phyloP scores from a whole-genome alignment of 352 stramenopile species.

The Pythium rishiriense region DNA sequence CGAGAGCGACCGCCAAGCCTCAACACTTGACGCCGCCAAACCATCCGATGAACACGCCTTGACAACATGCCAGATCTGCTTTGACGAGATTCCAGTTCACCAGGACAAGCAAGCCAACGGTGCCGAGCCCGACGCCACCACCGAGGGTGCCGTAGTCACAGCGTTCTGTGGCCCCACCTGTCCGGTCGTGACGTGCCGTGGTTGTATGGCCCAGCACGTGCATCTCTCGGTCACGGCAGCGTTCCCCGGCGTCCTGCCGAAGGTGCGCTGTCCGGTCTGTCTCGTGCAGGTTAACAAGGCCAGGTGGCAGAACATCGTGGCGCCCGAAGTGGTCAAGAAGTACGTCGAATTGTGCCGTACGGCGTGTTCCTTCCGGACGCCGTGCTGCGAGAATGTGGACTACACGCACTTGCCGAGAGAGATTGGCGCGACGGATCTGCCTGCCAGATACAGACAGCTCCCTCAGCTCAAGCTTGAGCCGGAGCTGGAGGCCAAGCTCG shows the following conservation, averaged over 20 bases:
- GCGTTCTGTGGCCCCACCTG: constrained; percentile 18
- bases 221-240: background rate
- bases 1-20: too few species aligned
- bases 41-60: too few species aligned
- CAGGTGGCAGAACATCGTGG: constrained; percentile 13
- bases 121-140: background rate
- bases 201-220: constrained; percentile 23
- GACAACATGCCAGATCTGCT: constrained; percentile 25
- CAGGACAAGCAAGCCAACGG: background rate
- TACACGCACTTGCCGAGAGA: constrained; percentile 27
- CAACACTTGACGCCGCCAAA: too few species aligned
- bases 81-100: constrained; percentile 15
- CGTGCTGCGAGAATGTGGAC: constrained; percentile 28
- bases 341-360: constrained; percentile 16
- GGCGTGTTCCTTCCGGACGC: constrained; percentile 27
- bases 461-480: constrained; percentile 7
- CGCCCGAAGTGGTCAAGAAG: background rate
- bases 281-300: constrained; percentile 27
- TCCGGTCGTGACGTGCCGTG: constrained; percentile 19
- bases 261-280: constrained; percentile 39
- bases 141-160: too few species aligned
- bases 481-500: constrained; percentile 9
- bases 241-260: constrained; percentile 29
- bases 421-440: background rate
- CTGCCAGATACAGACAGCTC: background rate